Base-by-base conservation (phyloP, 768 basidiomycete species). In the Agaricus subrufescens region DNA sequence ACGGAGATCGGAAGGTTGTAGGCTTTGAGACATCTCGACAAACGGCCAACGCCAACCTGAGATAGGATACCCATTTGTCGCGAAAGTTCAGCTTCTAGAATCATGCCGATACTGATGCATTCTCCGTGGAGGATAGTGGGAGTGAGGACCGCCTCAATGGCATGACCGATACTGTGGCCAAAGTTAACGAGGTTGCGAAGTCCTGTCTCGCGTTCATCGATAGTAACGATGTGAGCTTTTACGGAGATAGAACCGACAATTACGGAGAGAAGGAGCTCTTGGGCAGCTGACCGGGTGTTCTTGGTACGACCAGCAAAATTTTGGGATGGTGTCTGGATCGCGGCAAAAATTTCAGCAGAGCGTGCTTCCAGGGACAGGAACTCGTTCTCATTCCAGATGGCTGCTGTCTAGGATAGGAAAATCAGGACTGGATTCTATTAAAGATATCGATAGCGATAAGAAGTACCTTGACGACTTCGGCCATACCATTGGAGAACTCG, bases 401-500 rank as follows among this genome's bases (percentile, higher is more conserved):
- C 97, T 4, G 97, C 96, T 26, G 97, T 99, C 96, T 96, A 58
- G 52, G n/a, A 50, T 42, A 38, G 57, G 52, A 54, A 48, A 23
- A 48, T 52, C 34, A 42, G 15, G 52, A 47, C 50, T 31, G 54
- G 25, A 19, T 11, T 23, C 25, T 40, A 27, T 9, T 59, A 34
- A 49, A 45, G 5, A 50, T 26, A 42, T 42, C 23, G 53, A 38
- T 47, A 6, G 34, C 39, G 39, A 46, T 43, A 39, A 40, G 39
- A 69, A 77, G 58, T 54, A 92, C 94, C 83, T 99, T 99, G 67
- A 98, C 86, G 3, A 98, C 89, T 69, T 99, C 96, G 0, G 97
- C 96, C 89, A 99, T 96, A 38, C 97, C 96, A 65, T 98, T 98
- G n/a, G 92, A 90, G 59, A 98, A 93, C 69, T 98, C 97, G 52